Evolutionary conservation across 441 rosid species (phyloP).

Genomic region (Euphorbia celastroides): DNA sequence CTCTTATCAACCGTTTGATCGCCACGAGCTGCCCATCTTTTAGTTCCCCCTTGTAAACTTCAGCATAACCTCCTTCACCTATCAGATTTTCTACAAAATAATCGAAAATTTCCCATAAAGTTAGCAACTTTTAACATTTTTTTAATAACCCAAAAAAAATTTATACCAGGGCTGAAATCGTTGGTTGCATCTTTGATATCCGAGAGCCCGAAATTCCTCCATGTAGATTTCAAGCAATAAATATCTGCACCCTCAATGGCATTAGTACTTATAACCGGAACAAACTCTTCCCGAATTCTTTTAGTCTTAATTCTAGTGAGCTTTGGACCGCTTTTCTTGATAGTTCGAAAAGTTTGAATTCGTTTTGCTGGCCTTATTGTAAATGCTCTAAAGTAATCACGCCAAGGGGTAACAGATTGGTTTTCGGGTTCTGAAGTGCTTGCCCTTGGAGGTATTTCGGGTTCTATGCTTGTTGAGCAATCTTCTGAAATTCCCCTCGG

Average conservation of each 20-base stretch:
- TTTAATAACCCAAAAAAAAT: not conserved
- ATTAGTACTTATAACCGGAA: constrained; percentile 36
- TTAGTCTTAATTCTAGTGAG: constrained; percentile 64
- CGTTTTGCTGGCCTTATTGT: constrained; percentile 58
- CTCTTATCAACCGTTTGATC: constrained; percentile 65
- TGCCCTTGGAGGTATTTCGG: constrained; percentile 37
- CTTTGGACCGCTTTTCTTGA: constrained; percentile 44
- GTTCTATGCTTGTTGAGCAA: constrained; percentile 23
- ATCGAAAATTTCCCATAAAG: not conserved
- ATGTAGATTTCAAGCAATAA: constrained; percentile 55
- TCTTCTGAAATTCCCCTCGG: constrained; percentile 29
- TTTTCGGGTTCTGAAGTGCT: constrained; percentile 57
- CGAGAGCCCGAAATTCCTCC: constrained; percentile 67
- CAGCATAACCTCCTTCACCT: constrained; percentile 94
- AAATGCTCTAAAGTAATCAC: constrained; percentile 47
- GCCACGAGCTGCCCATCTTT: constrained; percentile 60
- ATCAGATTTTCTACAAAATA: constrained; percentile 56
- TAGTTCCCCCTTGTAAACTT: constrained; percentile 75
- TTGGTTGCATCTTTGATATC: constrained; percentile 76
- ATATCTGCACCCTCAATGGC: constrained; percentile 45
- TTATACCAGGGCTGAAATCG: constrained; percentile 58
- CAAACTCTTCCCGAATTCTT: constrained; percentile 49
- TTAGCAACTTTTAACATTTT: not conserved
- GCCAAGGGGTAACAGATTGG: constrained; percentile 33
- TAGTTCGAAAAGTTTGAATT: constrained; percentile 38